Evolutionary conservation across 208 protist genomes (phyloP).

Genomic region (Leishmania major): DNA sequence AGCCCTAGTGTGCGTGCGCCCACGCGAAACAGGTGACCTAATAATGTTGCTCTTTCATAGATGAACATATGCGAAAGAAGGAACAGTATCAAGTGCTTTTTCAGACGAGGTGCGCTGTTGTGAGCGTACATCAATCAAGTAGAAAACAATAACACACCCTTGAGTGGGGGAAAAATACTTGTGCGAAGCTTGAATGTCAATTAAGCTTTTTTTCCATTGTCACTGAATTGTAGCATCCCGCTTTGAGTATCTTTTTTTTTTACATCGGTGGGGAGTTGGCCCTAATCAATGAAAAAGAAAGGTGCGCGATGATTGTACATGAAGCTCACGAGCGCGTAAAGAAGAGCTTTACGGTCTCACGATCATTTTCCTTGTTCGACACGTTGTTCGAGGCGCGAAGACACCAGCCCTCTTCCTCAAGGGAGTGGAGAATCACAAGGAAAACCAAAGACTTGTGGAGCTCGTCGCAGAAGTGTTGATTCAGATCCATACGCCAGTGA

Average conservation of each 20-base stretch:
- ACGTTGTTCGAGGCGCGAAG: conserved; percentile 78
- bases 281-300: background rate
- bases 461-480: conserved; percentile 92
- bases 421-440: conserved; percentile 71
- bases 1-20: background rate
- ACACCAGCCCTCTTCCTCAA: conserved; percentile 88
- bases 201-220: background rate
- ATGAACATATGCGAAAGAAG: background rate
- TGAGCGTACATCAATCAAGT: background rate
- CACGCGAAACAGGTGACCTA: background rate
- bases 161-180: background rate
- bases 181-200: background rate
- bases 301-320: background rate
- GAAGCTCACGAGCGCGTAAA: conserved; percentile 61
- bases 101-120: too few species aligned
- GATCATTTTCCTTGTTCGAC: conserved; percentile 40
- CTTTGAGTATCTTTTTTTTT: background rate
- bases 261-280: conserved; percentile 5
- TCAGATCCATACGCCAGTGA: conserved; percentile 89
- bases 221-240: background rate
- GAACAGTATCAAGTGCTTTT: background rate
- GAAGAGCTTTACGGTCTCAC: conserved; percentile 86
- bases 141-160: background rate
- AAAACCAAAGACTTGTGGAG: conserved; percentile 86
- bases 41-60: background rate